phyloP scores from a whole-genome alignment of 2,329 filamentous ascomycete genomes.

The Neurospora crassa region DNA sequence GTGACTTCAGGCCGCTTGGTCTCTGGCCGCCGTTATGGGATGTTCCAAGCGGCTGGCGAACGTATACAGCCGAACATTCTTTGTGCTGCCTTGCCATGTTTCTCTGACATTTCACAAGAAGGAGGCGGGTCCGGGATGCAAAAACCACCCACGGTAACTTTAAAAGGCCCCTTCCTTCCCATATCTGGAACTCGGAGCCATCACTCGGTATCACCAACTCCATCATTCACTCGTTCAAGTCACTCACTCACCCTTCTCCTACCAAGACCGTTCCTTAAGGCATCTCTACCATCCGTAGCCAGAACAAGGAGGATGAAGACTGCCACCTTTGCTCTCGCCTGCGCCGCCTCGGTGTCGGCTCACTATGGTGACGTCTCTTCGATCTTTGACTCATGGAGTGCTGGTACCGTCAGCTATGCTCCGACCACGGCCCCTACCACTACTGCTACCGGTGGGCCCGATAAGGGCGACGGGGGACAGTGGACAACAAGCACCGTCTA shows the following conservation, averaged over 20 bases:
- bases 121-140: neutral
- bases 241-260: slow-evolving; percentile 16
- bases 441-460: slow-evolving; percentile 19
- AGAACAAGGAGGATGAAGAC: slow-evolving; percentile 18
- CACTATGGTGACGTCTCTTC: slow-evolving; percentile 4
- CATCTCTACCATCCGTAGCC: neutral
- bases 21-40: neutral
- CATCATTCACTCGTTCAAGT: slow-evolving; percentile 16
- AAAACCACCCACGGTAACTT: neutral
- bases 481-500: slow-evolving; percentile 35
- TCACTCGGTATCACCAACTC: slow-evolving; percentile 14
- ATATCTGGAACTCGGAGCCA: neutral
- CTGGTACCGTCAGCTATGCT: neutral
- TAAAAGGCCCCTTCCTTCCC: slow-evolving; percentile 4
- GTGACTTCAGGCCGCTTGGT: neutral
- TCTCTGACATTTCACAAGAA: neutral
- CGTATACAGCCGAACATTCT: neutral
- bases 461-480: slow-evolving; percentile 22
- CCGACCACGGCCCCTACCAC: neutral
- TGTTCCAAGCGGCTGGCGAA: neutral
- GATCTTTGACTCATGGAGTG: neutral
- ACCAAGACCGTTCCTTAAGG: neutral
- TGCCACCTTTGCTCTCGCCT: slow-evolving; percentile 12
- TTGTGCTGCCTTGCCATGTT: neutral
- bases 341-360: slow-evolving; percentile 15